Conservation (phyloP, 192 early-diverging fungal species). For the Helicostylum pulchrum region DNA sequence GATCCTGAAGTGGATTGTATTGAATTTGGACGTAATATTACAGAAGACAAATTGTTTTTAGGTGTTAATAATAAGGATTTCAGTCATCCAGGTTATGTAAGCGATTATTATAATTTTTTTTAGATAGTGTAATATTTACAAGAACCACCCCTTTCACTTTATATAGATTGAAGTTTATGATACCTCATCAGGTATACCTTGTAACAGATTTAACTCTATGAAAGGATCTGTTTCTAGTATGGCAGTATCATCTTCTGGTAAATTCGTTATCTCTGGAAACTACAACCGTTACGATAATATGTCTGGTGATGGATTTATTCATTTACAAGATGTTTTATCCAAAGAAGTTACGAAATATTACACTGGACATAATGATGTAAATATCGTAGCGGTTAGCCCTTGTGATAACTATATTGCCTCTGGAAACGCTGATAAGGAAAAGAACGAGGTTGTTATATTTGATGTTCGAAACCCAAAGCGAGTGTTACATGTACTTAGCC, state of each 20-base stretch:
- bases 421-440: conserved; percentile 18
- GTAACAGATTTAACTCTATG: neutral
- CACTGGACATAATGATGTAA: conserved; percentile 23
- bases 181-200: neutral
- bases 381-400: conserved; percentile 21
- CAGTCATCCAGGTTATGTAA: conserved; percentile 22
- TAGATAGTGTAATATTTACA: too few relatives aligned
- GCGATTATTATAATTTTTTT: neutral
- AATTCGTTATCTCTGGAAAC: conserved; percentile 20
- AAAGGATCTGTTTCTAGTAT: conserved; percentile 5
- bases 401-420: conserved; percentile 23
- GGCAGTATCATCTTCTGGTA: conserved; percentile 19
- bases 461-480: conserved; percentile 14
- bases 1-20: conserved; percentile 13
- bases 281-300: neutral
- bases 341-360: neutral
- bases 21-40: conserved; percentile 14
- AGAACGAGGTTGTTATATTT: conserved; percentile 15
- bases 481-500: conserved; percentile 10
- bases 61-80: conserved; percentile 1
- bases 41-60: conserved; percentile 6
- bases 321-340: conserved; percentile 11
- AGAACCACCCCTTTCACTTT: neutral
- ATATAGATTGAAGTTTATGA: conserved; percentile 22
- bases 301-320: conserved; percentile 17